Conservation (phyloP, 225 moss, liverwort and hornwort genomes). For the Pleurozium schreberi region DNA sequence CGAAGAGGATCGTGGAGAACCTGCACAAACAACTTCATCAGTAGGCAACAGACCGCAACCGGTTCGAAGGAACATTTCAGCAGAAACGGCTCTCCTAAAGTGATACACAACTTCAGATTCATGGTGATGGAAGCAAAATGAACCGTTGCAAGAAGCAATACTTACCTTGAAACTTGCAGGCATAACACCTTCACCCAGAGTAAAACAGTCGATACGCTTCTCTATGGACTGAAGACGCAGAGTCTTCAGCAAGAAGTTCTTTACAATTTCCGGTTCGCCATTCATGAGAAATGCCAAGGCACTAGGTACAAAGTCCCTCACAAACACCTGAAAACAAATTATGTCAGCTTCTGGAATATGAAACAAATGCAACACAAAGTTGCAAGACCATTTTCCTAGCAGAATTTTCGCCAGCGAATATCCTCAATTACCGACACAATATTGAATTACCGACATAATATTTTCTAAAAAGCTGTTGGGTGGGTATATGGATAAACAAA, state of each 20-base stretch:
- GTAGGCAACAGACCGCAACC: not conserved
- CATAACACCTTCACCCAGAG: slow-evolving; percentile 94
- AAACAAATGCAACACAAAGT: not conserved
- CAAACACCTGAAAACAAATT: slow-evolving; percentile 61
- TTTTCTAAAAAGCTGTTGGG: not conserved
- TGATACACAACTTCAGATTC: not conserved
- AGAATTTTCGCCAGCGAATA: not conserved
- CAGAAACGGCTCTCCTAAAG: not conserved
- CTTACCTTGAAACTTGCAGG: slow-evolving; percentile 87
- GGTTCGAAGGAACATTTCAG: not conserved
- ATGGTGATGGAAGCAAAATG: not conserved
- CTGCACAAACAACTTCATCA: slow-evolving; percentile 7
- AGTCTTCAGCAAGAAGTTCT: slow-evolving; percentile 82
- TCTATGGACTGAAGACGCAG: slow-evolving; percentile 90
- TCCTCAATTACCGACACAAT: not conserved
- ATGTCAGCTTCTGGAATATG: not conserved
- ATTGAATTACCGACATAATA: not conserved
- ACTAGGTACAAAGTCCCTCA: slow-evolving; percentile 91
- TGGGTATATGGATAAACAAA: not conserved
- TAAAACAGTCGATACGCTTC: slow-evolving; percentile 95
- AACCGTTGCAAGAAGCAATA: not conserved
- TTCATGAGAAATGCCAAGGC: slow-evolving; percentile 96
- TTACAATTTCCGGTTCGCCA: slow-evolving; percentile 87
- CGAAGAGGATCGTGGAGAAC: slow-evolving; percentile 84
- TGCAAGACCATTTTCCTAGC: not conserved